These are phyloP conservation scores for Torrubiella hemipterigena DNA, from an alignment of 2,329 filamentous ascomycete genomes.

Conservation along the genomic window DNA sequence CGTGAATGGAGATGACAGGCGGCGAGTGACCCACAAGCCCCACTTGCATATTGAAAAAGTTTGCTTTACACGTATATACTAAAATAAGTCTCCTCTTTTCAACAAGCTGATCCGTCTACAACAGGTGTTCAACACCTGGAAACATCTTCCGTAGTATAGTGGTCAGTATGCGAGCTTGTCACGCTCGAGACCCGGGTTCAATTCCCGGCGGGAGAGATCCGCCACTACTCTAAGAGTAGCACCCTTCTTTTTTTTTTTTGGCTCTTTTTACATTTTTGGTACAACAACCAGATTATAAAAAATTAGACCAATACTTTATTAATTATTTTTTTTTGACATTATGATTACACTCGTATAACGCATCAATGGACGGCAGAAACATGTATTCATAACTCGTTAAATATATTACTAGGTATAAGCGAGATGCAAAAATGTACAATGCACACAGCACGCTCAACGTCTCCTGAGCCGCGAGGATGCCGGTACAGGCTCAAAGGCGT, in stretches of 20 bases:
- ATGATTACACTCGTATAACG: too few relatives aligned
- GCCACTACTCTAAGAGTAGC: constrained; percentile 3
- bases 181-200: constrained; percentile 1
- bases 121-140: constrained; percentile 7
- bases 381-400: too few relatives aligned
- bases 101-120: constrained; percentile 9
- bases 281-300: too few relatives aligned
- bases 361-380: too few relatives aligned
- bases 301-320: background rate
- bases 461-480: constrained; percentile 18
- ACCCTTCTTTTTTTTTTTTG: constrained; percentile 2
- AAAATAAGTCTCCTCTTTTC: background rate
- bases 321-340: background rate
- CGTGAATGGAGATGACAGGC: too few relatives aligned
- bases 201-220: constrained; percentile 1
- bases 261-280: background rate
- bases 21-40: background rate
- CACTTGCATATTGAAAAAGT: too few relatives aligned
- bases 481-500: constrained; percentile 44
- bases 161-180: constrained; percentile 1
- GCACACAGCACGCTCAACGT: constrained; percentile 13
- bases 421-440: background rate
- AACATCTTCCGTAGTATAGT: constrained; percentile 1
- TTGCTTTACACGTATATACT: constrained; percentile 3
- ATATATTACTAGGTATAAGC: background rate